Base-by-base conservation (phyloP, 2,329 filamentous ascomycete species). In the Domatiomyces catenatus region DNA sequence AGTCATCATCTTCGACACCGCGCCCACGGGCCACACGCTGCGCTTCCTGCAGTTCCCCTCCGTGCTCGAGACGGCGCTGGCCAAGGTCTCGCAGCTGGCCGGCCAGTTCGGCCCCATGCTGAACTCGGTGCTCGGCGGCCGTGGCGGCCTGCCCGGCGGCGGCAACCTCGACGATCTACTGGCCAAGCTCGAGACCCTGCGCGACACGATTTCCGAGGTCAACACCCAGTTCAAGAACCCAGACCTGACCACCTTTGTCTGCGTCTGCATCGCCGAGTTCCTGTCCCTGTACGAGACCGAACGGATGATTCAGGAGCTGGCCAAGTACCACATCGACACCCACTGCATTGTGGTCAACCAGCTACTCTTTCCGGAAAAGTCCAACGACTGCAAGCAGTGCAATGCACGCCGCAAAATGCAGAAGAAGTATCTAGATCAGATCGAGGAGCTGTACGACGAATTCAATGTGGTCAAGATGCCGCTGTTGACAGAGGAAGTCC, bases 391-490 rank as follows among this genome's bases (percentile, higher is more conserved):
- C 69, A 88, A 95, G 56, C 92, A 98, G 73, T 98, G 92, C 70
- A 94, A 88, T 64, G 85, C 92, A 45, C 75, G 92, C 57, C 76
- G 89, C 63, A 93, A 93, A 74, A 98, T 98, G 92, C 92, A 98
- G 75, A 92, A 88, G 75, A 98, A 98, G 73, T 98, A 98, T 66
- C 76, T 98, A 44, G 89, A 96, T 65, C 90, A 98, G 75, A 96
- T 96, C 62, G 89, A 94, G 70, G 92, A 98, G 72, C 71, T 98
- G 52, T 98, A 98, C 66, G 89, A 95, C 64, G 92, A 98, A 68
- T 98, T 98, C 73, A 94, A 98, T 65, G 89, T 98, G 42, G 90
- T 98, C 59, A 90, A 90, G 75, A 96, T 98, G 89, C 92, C 92
- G 39, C 69, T 98, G 62, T 71, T 98, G 53, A 86, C 94, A 1